Evolutionary conservation across 2,329 filamentous ascomycete species (phyloP).

Genomic region (Metarhizium rileyi): DNA sequence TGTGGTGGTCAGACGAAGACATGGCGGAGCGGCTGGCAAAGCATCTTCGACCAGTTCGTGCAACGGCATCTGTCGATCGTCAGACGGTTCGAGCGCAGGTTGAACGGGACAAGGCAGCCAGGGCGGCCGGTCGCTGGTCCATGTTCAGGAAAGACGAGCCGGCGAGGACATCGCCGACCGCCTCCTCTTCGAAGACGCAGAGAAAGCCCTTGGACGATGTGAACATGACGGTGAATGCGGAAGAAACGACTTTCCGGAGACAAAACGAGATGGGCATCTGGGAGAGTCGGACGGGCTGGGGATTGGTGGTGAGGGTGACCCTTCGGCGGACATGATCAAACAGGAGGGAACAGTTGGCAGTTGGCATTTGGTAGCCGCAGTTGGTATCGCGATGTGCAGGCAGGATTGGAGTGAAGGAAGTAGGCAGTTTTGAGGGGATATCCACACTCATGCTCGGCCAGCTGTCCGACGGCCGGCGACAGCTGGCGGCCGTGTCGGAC

Average conservation of each 20-base stretch:
- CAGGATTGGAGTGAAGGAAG: too few species aligned
- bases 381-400: too few species aligned
- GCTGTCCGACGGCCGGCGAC: background rate
- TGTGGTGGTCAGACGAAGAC: slow-evolving; percentile 39
- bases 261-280: slow-evolving; percentile 43
- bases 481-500: background rate
- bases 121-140: slow-evolving; percentile 16
- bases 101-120: slow-evolving; percentile 22
- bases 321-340: background rate
- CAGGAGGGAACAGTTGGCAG: background rate
- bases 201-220: slow-evolving; percentile 15
- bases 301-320: slow-evolving; percentile 29
- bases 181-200: background rate
- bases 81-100: slow-evolving; percentile 20
- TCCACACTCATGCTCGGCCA: background rate
- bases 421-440: too few species aligned
- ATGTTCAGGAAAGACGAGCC: slow-evolving; percentile 19
- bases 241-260: slow-evolving; percentile 40
- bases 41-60: slow-evolving; percentile 29
- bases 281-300: slow-evolving; percentile 41
- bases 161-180: background rate
- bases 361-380: too few species aligned
- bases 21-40: slow-evolving; percentile 35
- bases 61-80: slow-evolving; percentile 12
- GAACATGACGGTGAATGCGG: slow-evolving; percentile 31